A percentile compares a stretch with the other conserved stretches of the same genome.
Conservation (phyloP, 352 stramenopile species). For the Globisporangium emineosum region DNA sequence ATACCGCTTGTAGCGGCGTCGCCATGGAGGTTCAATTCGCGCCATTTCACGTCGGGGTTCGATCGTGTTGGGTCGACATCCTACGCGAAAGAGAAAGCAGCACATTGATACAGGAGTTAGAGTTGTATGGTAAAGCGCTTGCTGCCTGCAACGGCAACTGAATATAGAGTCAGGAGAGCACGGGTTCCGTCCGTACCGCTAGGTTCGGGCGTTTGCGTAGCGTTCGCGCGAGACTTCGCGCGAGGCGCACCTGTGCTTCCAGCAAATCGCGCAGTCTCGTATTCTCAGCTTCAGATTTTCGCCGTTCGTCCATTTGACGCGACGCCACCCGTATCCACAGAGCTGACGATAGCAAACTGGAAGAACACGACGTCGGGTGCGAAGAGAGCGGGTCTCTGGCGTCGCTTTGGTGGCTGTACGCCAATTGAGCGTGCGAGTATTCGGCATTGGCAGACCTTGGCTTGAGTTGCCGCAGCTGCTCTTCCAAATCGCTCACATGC, state of each 20-base stretch:
- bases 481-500: constrained; percentile 10
- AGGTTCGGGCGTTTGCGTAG: too few species aligned
- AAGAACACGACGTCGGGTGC: neutral
- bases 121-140: neutral
- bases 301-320: constrained; percentile 1
- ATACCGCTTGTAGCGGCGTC: neutral
- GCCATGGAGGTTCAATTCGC: neutral
- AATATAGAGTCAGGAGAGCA: too few species aligned
- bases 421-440: too few species aligned
- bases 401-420: too few species aligned
- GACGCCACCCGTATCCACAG: constrained; percentile 6
- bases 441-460: too few species aligned
- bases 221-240: constrained; percentile 1
- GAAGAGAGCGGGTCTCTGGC: too few species aligned
- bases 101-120: too few species aligned
- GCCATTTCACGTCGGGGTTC: neutral
- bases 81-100: neutral
- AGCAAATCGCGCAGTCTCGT: neutral
- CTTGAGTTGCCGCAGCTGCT: constrained; percentile 7
- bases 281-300: constrained; percentile 4
- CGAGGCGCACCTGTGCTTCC: neutral
- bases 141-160: too few species aligned
- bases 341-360: neutral
- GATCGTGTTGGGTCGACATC: neutral
- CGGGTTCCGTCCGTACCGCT: neutral